Evolutionary conservation across 768 basidiomycete species (phyloP).

Genomic region (Albatrellus ellisii): DNA sequence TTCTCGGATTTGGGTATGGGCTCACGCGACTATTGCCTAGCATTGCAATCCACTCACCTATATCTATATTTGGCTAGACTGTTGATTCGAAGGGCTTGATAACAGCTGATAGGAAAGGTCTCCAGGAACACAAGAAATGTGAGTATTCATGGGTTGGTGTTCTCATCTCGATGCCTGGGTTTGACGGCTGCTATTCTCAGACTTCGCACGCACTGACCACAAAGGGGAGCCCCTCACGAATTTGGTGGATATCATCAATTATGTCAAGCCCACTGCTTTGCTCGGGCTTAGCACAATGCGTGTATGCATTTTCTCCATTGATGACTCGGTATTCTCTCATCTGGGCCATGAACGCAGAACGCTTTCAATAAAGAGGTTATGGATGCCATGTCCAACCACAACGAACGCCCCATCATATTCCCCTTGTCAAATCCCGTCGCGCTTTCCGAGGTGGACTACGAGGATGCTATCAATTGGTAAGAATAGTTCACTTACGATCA

Average conservation of each 20-base stretch:
- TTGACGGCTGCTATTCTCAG: conserved; percentile 22
- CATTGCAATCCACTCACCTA: background rate
- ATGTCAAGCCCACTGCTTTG: conserved; percentile 80
- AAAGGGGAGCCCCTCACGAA: conserved; percentile 63
- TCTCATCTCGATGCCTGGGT: background rate
- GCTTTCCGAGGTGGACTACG: conserved; percentile 71
- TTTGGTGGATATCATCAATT: conserved; percentile 65
- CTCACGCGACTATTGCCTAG: background rate
- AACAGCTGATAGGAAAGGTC: conserved; percentile 50
- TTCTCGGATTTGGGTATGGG: conserved; percentile 52
- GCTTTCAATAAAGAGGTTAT: conserved; percentile 69
- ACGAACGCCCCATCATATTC: conserved; percentile 82
- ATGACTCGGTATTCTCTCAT: background rate
- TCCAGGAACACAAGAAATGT: conserved; percentile 83
- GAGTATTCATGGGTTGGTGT: conserved; percentile 13
- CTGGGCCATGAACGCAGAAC: conserved; percentile 27
- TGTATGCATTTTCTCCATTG: conserved; percentile 21
- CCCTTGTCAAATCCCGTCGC: conserved; percentile 82
- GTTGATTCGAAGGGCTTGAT: conserved; percentile 84
- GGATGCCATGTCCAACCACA: conserved; percentile 66
- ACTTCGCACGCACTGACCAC: conserved; percentile 77
- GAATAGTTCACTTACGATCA: background rate
- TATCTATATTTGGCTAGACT: conserved; percentile 4
- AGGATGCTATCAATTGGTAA: conserved; percentile 61
- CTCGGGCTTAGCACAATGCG: conserved; percentile 78